A percentile compares a stretch with the other conserved stretches of the same genome.
Conservation (phyloP, 768 basidiomycete species). For the Baorangia bicolor region DNA sequence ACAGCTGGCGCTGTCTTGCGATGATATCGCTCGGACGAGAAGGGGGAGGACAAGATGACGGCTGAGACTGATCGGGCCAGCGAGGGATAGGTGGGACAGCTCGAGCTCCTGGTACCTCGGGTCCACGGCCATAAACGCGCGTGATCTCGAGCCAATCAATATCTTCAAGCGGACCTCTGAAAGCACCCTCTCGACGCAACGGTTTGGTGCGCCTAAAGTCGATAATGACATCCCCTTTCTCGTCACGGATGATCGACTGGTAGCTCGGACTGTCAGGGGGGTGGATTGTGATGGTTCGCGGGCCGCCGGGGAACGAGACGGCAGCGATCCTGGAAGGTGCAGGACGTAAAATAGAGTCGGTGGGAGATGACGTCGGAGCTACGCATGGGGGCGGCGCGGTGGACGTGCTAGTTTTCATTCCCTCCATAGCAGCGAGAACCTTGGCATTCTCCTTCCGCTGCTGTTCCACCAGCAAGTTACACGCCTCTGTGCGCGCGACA, state of each 20-base stretch:
- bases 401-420: not conserved
- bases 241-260: conserved; percentile 18
- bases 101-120: not conserved
- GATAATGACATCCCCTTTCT: conserved; percentile 14
- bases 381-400: not conserved
- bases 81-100: not conserved
- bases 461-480: not conserved
- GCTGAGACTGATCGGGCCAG: conserved; percentile 13
- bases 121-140: conserved; percentile 15
- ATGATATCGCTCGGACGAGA: conserved; percentile 7
- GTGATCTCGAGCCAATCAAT: conserved; percentile 4
- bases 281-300: conserved; percentile 24
- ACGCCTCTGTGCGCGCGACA: conserved; percentile 3
- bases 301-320: conserved; percentile 20
- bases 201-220: conserved; percentile 10
- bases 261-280: conserved; percentile 14
- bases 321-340: conserved; percentile 2
- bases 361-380: not conserved
- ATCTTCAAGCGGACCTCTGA: conserved; percentile 10
- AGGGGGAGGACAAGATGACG: not conserved
- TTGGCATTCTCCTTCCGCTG: conserved; percentile 7
- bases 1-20: conserved; percentile 8
- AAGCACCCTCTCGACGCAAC: conserved; percentile 22
- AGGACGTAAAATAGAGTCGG: not conserved
- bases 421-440: conserved; percentile 2